Conservation (phyloP, 768 basidiomycete genomes). For the Xanthoconium purpureum region DNA sequence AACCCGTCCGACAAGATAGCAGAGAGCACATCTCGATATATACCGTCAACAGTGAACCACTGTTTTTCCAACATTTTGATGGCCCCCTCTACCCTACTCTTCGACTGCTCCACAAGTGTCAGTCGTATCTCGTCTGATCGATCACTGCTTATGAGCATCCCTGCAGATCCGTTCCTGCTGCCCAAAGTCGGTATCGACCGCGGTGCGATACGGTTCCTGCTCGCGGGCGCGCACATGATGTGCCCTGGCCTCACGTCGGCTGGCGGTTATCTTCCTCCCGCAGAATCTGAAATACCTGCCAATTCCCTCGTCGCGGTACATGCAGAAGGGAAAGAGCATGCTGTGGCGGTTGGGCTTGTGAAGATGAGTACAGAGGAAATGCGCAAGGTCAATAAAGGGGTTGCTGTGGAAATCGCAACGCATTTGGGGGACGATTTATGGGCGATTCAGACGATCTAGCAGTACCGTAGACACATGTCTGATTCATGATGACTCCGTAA, state of each 20-base stretch:
- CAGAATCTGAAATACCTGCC: slow-evolving; percentile 61
- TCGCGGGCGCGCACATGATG: slow-evolving; percentile 95
- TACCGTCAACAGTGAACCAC: slow-evolving; percentile 79
- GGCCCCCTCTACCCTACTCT: slow-evolving; percentile 90
- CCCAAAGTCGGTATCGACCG: slow-evolving; percentile 90
- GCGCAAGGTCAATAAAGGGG: slow-evolving; percentile 81
- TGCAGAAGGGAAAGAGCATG: slow-evolving; percentile 95
- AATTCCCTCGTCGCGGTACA: slow-evolving; percentile 84
- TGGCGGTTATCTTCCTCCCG: slow-evolving; percentile 82
- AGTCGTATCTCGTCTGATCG: slow-evolving; percentile 20
- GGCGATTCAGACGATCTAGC: slow-evolving; percentile 61
- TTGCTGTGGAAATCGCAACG: slow-evolving; percentile 84
- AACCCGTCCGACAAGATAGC: slow-evolving; percentile 46
- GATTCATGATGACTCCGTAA: not conserved
- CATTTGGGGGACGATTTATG: slow-evolving; percentile 90
- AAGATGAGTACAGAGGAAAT: slow-evolving; percentile 88
- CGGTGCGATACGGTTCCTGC: slow-evolving; percentile 95
- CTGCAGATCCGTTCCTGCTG: slow-evolving; percentile 83
- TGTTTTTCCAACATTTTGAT: slow-evolving; percentile 97
- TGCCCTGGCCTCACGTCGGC: slow-evolving; percentile 93
- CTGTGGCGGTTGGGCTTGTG: slow-evolving; percentile 81
- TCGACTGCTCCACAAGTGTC: slow-evolving; percentile 89
- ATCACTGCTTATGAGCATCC: slow-evolving; percentile 1
- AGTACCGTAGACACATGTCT: too few species aligned
- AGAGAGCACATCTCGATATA: slow-evolving; percentile 95